Conservation (phyloP, 225 moss, liverwort and hornwort species). For the Thuidium tamariscinum region DNA sequence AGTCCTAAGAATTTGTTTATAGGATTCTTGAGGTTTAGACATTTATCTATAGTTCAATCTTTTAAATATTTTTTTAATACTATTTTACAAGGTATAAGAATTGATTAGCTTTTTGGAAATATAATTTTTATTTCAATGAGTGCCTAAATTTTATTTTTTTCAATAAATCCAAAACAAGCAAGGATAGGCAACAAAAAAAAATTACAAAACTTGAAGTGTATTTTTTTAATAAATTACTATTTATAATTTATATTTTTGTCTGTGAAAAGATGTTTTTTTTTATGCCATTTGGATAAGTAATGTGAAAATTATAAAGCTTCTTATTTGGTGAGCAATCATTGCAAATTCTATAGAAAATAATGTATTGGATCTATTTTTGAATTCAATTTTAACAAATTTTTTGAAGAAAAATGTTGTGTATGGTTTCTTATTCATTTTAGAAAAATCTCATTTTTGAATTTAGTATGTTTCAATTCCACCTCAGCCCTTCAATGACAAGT, state of each 20-base stretch:
- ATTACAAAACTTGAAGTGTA: too few species aligned
- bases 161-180: background rate
- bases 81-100: background rate
- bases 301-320: background rate
- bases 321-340: background rate
- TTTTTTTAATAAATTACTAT: too few species aligned
- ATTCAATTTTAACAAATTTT: background rate
- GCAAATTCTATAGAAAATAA: background rate
- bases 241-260: background rate
- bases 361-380: rapidly evolving
- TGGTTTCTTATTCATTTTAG: background rate
- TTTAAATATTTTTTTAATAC: background rate
- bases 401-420: too few species aligned
- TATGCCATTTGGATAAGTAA: background rate
- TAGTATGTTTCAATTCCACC: background rate
- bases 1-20: rapidly evolving
- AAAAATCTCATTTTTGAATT: background rate
- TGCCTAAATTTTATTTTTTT: background rate
- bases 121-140: background rate
- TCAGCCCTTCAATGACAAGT: too few species aligned
- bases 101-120: too few species aligned
- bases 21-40: rapidly evolving
- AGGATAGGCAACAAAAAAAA: background rate
- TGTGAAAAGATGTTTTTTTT: background rate
- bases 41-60: background rate